Evolutionary conservation across 495 filamentous ascomycete species (phyloP).

Genomic region (Penicillium coprophilum): DNA sequence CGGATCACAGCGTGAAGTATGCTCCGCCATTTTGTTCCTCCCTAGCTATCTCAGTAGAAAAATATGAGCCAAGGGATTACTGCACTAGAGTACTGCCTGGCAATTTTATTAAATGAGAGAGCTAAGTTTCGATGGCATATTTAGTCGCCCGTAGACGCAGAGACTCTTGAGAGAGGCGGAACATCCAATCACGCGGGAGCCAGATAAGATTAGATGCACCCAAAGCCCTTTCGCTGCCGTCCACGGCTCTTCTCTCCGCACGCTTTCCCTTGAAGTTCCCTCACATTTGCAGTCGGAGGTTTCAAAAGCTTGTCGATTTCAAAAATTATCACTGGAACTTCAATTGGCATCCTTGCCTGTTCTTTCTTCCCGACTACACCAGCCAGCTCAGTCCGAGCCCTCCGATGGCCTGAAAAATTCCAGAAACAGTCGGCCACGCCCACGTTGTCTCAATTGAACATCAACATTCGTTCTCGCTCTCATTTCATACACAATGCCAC

Average conservation of each 20-base stretch:
- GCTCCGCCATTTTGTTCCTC: neutral
- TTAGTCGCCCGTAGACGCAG: too few relatives aligned
- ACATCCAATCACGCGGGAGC: slow-evolving; percentile 34
- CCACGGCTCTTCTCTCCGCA: slow-evolving; percentile 8
- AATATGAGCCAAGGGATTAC: neutral
- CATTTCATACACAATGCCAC: slow-evolving; percentile 61
- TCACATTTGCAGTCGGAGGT: neutral
- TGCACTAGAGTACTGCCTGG: too few relatives aligned
- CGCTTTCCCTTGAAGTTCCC: neutral
- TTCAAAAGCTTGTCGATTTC: neutral
- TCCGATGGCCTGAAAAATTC: slow-evolving; percentile 30
- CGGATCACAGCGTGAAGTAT: slow-evolving; percentile 3
- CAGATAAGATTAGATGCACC: slow-evolving; percentile 49
- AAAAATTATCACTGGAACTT: neutral
- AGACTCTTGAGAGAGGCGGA: slow-evolving; percentile 10
- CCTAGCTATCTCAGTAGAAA: neutral
- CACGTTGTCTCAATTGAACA: slow-evolving; percentile 7
- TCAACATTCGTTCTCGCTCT: slow-evolving; percentile 5
- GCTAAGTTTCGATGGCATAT: too few relatives aligned
- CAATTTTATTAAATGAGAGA: too few relatives aligned
- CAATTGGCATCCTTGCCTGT: slow-evolving; percentile 19
- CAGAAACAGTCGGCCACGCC: slow-evolving; percentile 17
- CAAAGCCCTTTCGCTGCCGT: slow-evolving; percentile 25
- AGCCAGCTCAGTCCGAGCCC: slow-evolving; percentile 5
- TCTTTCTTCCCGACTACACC: slow-evolving; percentile 4